Evolutionary conservation across 2,329 filamentous ascomycete species (phyloP), one percentile per base, ranked within the genome.

Genomic region (Colletotrichum tofieldiae): DNA sequence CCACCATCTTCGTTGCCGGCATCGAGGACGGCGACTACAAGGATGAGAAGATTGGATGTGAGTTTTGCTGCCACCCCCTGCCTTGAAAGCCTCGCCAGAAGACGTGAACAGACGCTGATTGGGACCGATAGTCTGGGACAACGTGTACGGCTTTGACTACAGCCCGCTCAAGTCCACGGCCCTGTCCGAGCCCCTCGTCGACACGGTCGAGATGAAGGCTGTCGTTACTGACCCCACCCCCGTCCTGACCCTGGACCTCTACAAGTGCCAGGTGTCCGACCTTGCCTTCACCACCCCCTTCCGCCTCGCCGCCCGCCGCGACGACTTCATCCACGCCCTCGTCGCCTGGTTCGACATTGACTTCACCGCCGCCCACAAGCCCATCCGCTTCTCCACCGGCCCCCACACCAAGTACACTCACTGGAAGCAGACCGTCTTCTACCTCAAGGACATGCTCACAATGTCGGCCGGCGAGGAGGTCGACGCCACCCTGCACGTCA

Each of bases 401-500:
- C 96, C 96, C 37, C 96, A 98, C 85, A 97, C 96, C 78, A 98
- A 98, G 86, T 98, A 98, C 86, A 99, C 96, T 23, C 96, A 99
- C 89, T 99, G 96, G 96, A 99, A 99, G 87, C 96, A 99, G 88
- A 99, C 96, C 16, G 96, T 99, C 74, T 98, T 99, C 86, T 99
- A 99, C 86, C 88, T 99, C 75, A 91, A 93, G 79, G 95, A 99
- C 77, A 94, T 98, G 43, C 86, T 99, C 75, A 98, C 95, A 23
- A 95, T 98, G 47, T 93, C 97, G 83, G 89, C 94, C 79, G 94
- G 93, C 69, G 96, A 99, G 87, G 88, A 90, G 78, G 88, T 99
- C 72, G 84, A 86, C 72, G 94, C 94, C 78, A 86, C 88, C 41
- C 86, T 99, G 51, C 88, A 91, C 75, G 97, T 96, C 86, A 93